These are phyloP conservation scores for Podaxis carcinomalis DNA, from an alignment of 768 basidiomycete species.

Conservation along the genomic window DNA sequence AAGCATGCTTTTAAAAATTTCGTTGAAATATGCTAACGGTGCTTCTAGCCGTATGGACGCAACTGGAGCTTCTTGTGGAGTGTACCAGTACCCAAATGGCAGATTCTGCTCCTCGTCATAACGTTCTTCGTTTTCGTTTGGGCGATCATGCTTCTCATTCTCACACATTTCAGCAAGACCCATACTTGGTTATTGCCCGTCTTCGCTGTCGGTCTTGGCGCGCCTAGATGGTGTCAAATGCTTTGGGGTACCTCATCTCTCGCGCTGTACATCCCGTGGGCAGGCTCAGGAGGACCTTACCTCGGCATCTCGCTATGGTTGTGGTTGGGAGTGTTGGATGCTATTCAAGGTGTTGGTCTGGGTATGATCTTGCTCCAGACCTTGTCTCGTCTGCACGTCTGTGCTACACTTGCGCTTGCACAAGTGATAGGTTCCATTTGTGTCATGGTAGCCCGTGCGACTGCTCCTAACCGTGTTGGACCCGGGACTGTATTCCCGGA, in stretches of 20 bases:
- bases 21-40: constrained; percentile 10
- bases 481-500: constrained; percentile 91
- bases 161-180: constrained; percentile 87
- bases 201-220: constrained; percentile 92
- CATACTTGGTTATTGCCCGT: constrained; percentile 95
- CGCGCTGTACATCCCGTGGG: constrained; percentile 93
- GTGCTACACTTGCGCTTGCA: constrained; percentile 86
- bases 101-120: constrained; percentile 74
- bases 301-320: constrained; percentile 89
- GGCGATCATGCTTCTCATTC: constrained; percentile 66
- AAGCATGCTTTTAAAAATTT: constrained; percentile 24
- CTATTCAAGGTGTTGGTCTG: constrained; percentile 90
- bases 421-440: constrained; percentile 87
- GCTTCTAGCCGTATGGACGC: constrained; percentile 75
- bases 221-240: constrained; percentile 97
- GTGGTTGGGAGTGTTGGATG: constrained; percentile 93
- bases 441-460: constrained; percentile 91
- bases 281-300: constrained; percentile 79
- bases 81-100: constrained; percentile 77
- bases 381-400: constrained; percentile 88
- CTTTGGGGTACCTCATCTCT: constrained; percentile 94
- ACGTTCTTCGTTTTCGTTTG: constrained; percentile 87
- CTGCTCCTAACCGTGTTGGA: constrained; percentile 85
- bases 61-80: constrained; percentile 96
- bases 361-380: constrained; percentile 88